Conservation (phyloP, 352 stramenopile species). For the Pythium oligandrum region DNA sequence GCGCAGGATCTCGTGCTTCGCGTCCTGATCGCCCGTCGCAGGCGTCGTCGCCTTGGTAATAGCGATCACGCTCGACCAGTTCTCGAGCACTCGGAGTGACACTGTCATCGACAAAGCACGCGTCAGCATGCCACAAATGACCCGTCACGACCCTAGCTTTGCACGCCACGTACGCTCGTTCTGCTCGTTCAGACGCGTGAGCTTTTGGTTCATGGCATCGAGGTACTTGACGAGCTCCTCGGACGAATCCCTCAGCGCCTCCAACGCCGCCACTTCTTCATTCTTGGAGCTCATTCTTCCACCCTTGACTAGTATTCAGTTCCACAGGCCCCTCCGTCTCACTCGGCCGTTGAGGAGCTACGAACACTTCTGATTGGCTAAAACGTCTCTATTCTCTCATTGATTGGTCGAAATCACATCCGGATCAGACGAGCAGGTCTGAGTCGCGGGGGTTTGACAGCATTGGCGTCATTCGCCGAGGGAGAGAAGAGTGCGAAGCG, state of each 20-base stretch:
- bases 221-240: conserved; percentile 70
- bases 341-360: conserved; percentile 7
- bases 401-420: too few relatives aligned
- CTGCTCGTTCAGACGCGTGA: conserved; percentile 74
- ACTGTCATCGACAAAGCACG: conserved; percentile 20
- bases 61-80: conserved; percentile 76
- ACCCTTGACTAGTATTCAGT: conserved; percentile 6
- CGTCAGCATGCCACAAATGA: too few relatives aligned
- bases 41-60: conserved; percentile 52
- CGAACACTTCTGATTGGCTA: conserved; percentile 8
- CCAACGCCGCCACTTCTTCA: conserved; percentile 73
- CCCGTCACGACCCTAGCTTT: not conserved
- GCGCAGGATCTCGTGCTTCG: conserved; percentile 50
- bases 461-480: too few relatives aligned
- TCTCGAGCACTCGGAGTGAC: conserved; percentile 73
- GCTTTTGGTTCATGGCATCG: conserved; percentile 68
- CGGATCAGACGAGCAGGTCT: too few relatives aligned
- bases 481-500: too few relatives aligned
- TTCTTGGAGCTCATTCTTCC: conserved; percentile 42
- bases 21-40: conserved; percentile 9
- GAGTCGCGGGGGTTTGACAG: too few relatives aligned
- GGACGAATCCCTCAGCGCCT: conserved; percentile 73
- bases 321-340: conserved; percentile 10
- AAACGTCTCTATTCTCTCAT: too few relatives aligned
- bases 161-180: conserved; percentile 56